Evolutionary conservation across 768 basidiomycete genomes (phyloP).

Genomic region (Cystofilobasidium macerans): DNA sequence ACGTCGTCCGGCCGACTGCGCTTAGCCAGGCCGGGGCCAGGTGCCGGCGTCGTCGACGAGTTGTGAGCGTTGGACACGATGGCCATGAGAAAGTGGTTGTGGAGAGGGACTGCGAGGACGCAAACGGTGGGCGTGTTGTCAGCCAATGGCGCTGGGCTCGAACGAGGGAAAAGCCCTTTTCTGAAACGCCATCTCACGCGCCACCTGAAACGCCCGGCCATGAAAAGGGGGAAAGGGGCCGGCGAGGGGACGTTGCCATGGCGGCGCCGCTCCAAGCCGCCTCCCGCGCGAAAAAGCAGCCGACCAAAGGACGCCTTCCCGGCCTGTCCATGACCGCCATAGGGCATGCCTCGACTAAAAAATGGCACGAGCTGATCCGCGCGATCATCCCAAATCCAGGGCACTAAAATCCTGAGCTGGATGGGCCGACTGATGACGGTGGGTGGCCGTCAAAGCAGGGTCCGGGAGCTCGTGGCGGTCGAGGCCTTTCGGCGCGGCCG

Average conservation of each 20-base stretch:
- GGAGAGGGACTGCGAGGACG: conserved; percentile 18
- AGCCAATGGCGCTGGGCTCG: background rate
- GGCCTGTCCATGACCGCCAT: background rate
- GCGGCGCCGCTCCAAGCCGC: background rate
- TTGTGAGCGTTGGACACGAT: conserved; percentile 23
- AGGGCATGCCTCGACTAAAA: too few relatives aligned
- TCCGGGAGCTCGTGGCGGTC: background rate
- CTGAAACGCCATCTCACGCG: background rate
- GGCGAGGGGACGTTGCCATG: background rate
- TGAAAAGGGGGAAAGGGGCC: background rate
- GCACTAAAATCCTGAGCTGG: background rate
- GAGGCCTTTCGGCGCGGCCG: too few relatives aligned
- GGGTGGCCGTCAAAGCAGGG: background rate
- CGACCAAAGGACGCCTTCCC: background rate
- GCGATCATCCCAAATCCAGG: background rate
- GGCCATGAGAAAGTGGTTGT: conserved; percentile 24
- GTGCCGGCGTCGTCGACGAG: background rate
- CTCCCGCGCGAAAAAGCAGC: background rate
- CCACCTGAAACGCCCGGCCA: background rate
- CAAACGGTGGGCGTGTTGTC: background rate
- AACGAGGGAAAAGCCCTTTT: background rate
- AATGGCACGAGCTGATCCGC: too few relatives aligned
- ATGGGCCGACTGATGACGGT: background rate
- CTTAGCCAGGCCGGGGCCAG: background rate
- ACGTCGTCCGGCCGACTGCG: conserved; percentile 21